These are phyloP conservation scores for Paecilomyces dactylethromorphus DNA, from an alignment of 2,329 filamentous ascomycete genomes.

Conservation along the genomic window DNA sequence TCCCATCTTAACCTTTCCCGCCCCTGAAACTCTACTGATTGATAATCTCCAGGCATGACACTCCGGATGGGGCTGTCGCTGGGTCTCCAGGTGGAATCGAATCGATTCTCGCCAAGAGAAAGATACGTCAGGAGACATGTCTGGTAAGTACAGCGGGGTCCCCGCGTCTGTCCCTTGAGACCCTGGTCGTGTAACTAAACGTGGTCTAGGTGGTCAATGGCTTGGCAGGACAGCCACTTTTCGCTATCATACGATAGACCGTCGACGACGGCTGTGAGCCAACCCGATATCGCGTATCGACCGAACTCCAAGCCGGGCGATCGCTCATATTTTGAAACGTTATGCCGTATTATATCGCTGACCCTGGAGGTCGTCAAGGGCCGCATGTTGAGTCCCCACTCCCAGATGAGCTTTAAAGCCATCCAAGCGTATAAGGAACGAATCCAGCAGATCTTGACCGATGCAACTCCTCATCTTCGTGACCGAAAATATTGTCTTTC, in stretches of 20 bases:
- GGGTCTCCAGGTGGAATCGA: conserved; percentile 54
- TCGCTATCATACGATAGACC: conserved; percentile 58
- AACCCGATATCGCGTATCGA: conserved; percentile 45
- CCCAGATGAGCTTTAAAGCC: conserved; percentile 46
- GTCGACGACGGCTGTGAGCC: conserved; percentile 49
- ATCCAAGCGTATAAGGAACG: conserved; percentile 53
- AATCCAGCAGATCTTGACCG: conserved; percentile 51
- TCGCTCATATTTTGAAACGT: conserved; percentile 51
- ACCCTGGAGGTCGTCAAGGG: conserved; percentile 54
- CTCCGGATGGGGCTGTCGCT: conserved; percentile 55
- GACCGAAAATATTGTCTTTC: conserved; percentile 40
- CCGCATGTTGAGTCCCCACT: conserved; percentile 48
- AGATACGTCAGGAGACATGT: conserved; percentile 38
- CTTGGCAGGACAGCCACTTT: conserved; percentile 60
- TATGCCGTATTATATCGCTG: conserved; percentile 49
- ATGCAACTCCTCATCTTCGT: conserved; percentile 52
- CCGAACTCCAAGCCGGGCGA: conserved; percentile 43
- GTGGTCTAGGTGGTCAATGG: conserved; percentile 49
- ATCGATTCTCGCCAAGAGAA: conserved; percentile 45
- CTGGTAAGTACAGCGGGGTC: conserved; percentile 28
- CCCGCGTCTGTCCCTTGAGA: not conserved
- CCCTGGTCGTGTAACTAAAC: not conserved
- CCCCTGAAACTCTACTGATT: not conserved
- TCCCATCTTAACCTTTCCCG: not conserved
- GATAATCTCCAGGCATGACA: conserved; percentile 42